phyloP scores from a whole-genome alignment of 345 rosid species.

The Bruguiera sexangula region DNA sequence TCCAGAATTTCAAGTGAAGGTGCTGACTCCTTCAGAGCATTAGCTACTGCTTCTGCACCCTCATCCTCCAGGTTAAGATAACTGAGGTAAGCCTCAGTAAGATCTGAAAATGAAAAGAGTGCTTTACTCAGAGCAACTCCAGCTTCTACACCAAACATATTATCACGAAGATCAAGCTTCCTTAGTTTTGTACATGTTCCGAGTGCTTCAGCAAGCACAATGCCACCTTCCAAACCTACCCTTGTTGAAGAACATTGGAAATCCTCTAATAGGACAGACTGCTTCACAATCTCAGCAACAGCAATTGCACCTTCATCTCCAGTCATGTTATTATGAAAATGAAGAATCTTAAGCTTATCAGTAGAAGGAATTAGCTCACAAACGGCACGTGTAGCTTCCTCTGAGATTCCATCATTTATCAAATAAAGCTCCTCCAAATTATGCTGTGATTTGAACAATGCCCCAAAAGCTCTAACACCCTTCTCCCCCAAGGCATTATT shows the following conservation, averaged over 20 bases:
- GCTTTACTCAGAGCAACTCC: constrained; percentile 72
- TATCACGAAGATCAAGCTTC: constrained; percentile 89
- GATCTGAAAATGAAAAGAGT: constrained; percentile 43
- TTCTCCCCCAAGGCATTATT: constrained; percentile 91
- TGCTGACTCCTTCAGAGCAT: constrained; percentile 68
- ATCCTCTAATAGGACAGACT: constrained; percentile 58
- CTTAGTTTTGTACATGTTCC: constrained; percentile 52
- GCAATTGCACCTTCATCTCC: constrained; percentile 89
- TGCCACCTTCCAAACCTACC: constrained; percentile 73
- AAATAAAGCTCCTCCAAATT: constrained; percentile 74
- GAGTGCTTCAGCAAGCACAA: constrained; percentile 73
- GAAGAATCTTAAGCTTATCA: constrained; percentile 69
- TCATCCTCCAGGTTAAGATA: constrained; percentile 83
- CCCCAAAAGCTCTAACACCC: constrained; percentile 78
- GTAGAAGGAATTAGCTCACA: constrained; percentile 83
- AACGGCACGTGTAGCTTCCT: constrained; percentile 84
- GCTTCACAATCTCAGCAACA: constrained; percentile 68
- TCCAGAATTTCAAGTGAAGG: constrained; percentile 68
- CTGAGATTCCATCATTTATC: constrained; percentile 89
- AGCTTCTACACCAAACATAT: constrained; percentile 82
- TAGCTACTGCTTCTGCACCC: constrained; percentile 63
- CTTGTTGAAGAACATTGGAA: constrained; percentile 90
- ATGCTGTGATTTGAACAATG: constrained; percentile 67
- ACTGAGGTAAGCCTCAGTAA: constrained; percentile 75
- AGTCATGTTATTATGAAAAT: constrained; percentile 90